Percentiles rank a stretch among this genome's conserved stretches.
These are phyloP conservation scores for Phytopythium chamaehyphon DNA, from an alignment of 352 stramenopile species.

Conservation along the genomic window DNA sequence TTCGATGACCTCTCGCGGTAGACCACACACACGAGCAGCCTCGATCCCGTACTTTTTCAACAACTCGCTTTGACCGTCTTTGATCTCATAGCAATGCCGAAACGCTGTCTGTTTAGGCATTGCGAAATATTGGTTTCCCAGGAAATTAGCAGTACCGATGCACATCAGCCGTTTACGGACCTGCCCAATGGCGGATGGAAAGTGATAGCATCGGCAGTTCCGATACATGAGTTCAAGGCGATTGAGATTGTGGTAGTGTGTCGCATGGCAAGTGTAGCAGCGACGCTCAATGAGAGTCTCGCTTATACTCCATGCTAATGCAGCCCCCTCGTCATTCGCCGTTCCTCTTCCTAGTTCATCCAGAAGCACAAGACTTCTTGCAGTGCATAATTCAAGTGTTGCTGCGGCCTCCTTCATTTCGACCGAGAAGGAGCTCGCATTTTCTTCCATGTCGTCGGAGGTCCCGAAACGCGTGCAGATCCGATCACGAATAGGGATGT, in stretches of 20 bases:
- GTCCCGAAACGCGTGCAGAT: conserved; percentile 92
- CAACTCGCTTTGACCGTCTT: conserved; percentile 34
- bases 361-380: conserved; percentile 81
- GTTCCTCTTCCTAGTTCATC: conserved; percentile 91
- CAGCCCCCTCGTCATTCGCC: conserved; percentile 83
- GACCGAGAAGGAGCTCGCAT: conserved; percentile 88
- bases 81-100: conserved; percentile 60
- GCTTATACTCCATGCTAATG: conserved; percentile 86
- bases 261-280: conserved; percentile 88
- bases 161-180: too few species aligned
- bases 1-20: conserved; percentile 57
- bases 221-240: conserved; percentile 56
- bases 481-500: conserved; percentile 80
- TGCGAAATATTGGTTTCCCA: too few species aligned
- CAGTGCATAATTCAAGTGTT: conserved; percentile 71
- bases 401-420: conserved; percentile 91
- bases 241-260: conserved; percentile 85
- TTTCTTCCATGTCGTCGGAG: conserved; percentile 93
- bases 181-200: conserved; percentile 4
- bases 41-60: conserved; percentile 75
- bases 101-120: conserved; percentile 29
- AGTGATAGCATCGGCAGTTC: conserved; percentile 64
- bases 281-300: conserved; percentile 72
- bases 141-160: too few species aligned
- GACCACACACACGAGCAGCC: conserved; percentile 64